Evolutionary conservation across 805 yeast genomes (phyloP), one percentile per base, ranked within the genome.

Genomic region (Candida nonsorbophila): DNA sequence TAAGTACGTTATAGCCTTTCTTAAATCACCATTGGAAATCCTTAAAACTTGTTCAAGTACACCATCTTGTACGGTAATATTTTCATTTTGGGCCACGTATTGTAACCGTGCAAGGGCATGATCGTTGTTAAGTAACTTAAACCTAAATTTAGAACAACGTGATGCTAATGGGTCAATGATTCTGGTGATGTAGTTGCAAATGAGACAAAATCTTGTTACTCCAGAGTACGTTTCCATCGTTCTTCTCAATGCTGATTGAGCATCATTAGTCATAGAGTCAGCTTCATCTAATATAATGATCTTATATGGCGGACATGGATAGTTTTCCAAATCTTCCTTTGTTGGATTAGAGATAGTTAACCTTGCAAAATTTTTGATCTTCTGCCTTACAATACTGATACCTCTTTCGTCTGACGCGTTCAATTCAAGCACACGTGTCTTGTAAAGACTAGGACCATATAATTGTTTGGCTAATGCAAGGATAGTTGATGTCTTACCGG

Each of bases 301-400:
- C 53, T 92, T 92, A 58, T 84, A 92, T 4, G 97, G 97, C 1
- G 98, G 97, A 51, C 97, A 90, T 2, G 97, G 96, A 58, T 87
- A 88, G 12, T 77, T 71, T 22, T 62, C 73, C 28, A 72, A 55
- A 44, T 83, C 92, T 22, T 77, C 80, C 10, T 68, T 63, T 1
- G 83, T 51, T 1, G 97, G 94, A 36, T 81, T 82, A 0, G 96
- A 80, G 1, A 88, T 85, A 0, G 87, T 73, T 25, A 87, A 60
- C 36, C 95, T 67, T 10, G 97, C 97, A 56, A 86, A 85, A 47
- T 74, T 82, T 58, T 85, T 85, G 41, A 85, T 77, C 48, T 84
- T 84, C 42, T 84, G 86, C 44, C 95, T 69, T 9, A 85, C 94
- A 32, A 86, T 85, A 6, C 86, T 76, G 30, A 85, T 85, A 40